Evolutionary conservation across 805 yeast genomes (phyloP).

Genomic region (Sporopachydermia quercuum): DNA sequence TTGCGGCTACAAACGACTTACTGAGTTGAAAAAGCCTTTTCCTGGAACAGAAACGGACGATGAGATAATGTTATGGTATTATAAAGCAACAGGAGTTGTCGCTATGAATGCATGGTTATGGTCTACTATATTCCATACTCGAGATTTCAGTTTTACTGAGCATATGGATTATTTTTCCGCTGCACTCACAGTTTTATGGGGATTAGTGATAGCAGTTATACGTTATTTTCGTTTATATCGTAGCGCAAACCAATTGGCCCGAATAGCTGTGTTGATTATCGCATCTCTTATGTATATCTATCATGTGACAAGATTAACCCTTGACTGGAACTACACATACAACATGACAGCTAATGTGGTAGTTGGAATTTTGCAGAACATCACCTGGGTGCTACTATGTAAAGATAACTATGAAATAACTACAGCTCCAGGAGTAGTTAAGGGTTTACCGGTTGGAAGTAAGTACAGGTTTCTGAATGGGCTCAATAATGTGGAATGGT

Average conservation of each 20-base stretch:
- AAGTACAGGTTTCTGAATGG: background rate
- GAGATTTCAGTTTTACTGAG: constrained; percentile 73
- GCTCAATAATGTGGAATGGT: constrained; percentile 21
- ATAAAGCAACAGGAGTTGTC: constrained; percentile 37
- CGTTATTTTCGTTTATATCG: constrained; percentile 48
- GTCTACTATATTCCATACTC: constrained; percentile 74
- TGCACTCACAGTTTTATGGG: constrained; percentile 71
- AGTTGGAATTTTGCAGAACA: constrained; percentile 65
- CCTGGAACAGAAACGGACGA: constrained; percentile 5
- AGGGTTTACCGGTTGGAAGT: background rate
- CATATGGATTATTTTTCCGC: constrained; percentile 86
- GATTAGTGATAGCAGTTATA: constrained; percentile 52
- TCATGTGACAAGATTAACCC: constrained; percentile 51
- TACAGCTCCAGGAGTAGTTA: constrained; percentile 13
- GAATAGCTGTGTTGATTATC: constrained; percentile 23
- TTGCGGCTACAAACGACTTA: constrained; percentile 25
- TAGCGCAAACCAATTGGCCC: constrained; percentile 13
- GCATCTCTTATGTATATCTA: constrained; percentile 38
- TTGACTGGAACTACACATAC: constrained; percentile 83
- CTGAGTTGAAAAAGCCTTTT: constrained; percentile 5
- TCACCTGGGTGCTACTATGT: constrained; percentile 28
- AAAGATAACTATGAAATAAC: constrained; percentile 8
- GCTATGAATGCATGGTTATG: constrained; percentile 83
- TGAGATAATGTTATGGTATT: constrained; percentile 17
- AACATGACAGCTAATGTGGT: constrained; percentile 83